Evolutionary conservation across 306 rosid species (phyloP), one percentile per base, ranked within the genome.

Genomic region (Echinosophora koreensis): DNA sequence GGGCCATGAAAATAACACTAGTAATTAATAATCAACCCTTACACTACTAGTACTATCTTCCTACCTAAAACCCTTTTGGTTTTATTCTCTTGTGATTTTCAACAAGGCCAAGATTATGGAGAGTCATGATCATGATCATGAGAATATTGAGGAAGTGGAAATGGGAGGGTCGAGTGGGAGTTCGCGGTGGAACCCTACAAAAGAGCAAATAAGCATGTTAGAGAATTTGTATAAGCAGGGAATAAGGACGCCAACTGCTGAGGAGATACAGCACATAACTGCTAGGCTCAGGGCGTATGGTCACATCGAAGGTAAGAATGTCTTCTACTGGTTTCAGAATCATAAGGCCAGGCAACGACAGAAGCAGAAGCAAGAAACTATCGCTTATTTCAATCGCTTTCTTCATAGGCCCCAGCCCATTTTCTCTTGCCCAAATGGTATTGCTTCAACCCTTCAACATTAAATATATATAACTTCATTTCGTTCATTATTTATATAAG

Each of bases 301-400:
- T 22, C 96, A 90, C 85, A 95, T 95, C 61, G 97, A 95, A 81
- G 98, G 97, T 4, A 95, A 95, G 83, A 95, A 95, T 82, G 98
- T 95, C 6, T 95, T 92, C 73, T 95, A 95, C 66, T 95, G 98
- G 98, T 95, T 95, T 83, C 98, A 95, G 78, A 92, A 95, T 84
- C 98, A 95, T 67, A 95, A 95, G 57, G 98, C 98, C 0, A 82
- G 98, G 62, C 93, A 89, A 32, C 79, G 97, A 73, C 97, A 95
- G 91, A 95, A 92, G 83, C 95, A 90, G 73, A 95, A 95, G 84
- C 98, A 92, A 56, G 92, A 92, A 8, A 81, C 60, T 47, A 7
- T 90, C 0, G 89, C 96, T 79, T 88, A 76, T 44, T 69, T 84
- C 84, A 90, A 86, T 69, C 87, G 77, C 77, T 84, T 79, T 50